These are phyloP conservation scores for Phytophthora sojae DNA, from an alignment of 352 stramenopile genomes.

Conservation along the genomic window DNA sequence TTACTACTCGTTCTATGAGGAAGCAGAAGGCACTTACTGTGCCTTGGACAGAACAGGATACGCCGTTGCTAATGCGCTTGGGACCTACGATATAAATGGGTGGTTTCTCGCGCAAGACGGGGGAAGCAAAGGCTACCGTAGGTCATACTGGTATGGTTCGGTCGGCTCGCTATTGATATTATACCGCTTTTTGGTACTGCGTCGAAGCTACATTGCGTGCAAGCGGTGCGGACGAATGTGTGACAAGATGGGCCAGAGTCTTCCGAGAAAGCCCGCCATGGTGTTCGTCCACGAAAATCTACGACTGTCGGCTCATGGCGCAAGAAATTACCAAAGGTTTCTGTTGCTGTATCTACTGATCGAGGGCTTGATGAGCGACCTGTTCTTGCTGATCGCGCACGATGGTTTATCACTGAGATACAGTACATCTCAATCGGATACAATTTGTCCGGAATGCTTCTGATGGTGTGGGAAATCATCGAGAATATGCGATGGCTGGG, in stretches of 20 bases:
- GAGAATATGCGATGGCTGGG: constrained; percentile 22
- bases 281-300: constrained; percentile 28
- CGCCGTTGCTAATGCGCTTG: constrained; percentile 4
- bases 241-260: background rate
- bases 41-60: constrained; percentile 19
- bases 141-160: constrained; percentile 16
- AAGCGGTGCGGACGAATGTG: constrained; percentile 12
- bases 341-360: constrained; percentile 28
- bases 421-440: constrained; percentile 37
- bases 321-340: constrained; percentile 23
- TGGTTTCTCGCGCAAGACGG: constrained; percentile 8
- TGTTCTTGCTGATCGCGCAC: constrained; percentile 31
- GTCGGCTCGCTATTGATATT: constrained; percentile 7
- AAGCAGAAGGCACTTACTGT: constrained; percentile 23
- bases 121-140: constrained; percentile 7
- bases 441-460: constrained; percentile 30
- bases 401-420: constrained; percentile 21
- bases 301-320: constrained; percentile 8
- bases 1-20: constrained; percentile 27
- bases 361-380: constrained; percentile 38
- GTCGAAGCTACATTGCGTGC: constrained; percentile 10
- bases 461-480: constrained; percentile 32
- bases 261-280: constrained; percentile 7
- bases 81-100: constrained; percentile 19
- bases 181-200: constrained; percentile 11